Evolutionary conservation across 78 protist genomes (phyloP).

Genomic region (Goniomonas avonlea): DNA sequence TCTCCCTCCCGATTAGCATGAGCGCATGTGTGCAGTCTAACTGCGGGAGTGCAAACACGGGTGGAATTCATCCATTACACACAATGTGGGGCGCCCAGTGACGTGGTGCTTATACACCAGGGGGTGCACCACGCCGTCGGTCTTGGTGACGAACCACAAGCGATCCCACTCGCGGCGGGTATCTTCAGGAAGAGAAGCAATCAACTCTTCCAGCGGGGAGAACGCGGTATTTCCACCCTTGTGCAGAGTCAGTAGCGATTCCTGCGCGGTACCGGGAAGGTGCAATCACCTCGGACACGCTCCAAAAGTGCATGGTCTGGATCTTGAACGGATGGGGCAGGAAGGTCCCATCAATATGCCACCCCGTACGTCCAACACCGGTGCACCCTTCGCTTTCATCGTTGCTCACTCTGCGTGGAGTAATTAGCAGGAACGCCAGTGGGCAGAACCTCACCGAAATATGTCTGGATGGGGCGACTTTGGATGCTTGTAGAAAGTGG

Average conservation of each 20-base stretch:
- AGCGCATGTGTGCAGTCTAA: too few relatives aligned
- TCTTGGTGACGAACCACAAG: slow-evolving; percentile 3
- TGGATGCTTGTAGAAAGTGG: slow-evolving; percentile 46
- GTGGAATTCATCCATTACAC: too few relatives aligned
- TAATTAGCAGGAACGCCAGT: background rate
- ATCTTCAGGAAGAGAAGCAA: background rate
- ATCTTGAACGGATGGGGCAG: slow-evolving; percentile 4
- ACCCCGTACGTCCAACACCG: slow-evolving; percentile 38
- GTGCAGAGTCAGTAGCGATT: too few relatives aligned
- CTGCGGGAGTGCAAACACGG: too few relatives aligned
- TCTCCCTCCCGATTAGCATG: too few relatives aligned
- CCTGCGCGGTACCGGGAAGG: too few relatives aligned
- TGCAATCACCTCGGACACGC: background rate
- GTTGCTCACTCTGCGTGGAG: background rate
- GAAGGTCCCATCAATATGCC: slow-evolving; percentile 44
- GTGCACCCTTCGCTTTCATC: slow-evolving; percentile 22
- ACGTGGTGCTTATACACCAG: slow-evolving; percentile 17
- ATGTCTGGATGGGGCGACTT: slow-evolving; percentile 36
- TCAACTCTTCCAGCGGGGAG: background rate
- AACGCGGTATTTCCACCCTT: background rate
- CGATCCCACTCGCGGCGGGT: background rate
- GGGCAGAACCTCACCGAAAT: background rate
- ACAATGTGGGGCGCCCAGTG: background rate
- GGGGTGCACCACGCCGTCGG: background rate
- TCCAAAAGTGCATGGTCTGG: slow-evolving; percentile 38